Percentiles rank a stretch among this genome's conserved stretches.
Evolutionary conservation across 2,329 filamentous ascomycete genomes (phyloP).

Genomic region (Claviceps sp.): DNA sequence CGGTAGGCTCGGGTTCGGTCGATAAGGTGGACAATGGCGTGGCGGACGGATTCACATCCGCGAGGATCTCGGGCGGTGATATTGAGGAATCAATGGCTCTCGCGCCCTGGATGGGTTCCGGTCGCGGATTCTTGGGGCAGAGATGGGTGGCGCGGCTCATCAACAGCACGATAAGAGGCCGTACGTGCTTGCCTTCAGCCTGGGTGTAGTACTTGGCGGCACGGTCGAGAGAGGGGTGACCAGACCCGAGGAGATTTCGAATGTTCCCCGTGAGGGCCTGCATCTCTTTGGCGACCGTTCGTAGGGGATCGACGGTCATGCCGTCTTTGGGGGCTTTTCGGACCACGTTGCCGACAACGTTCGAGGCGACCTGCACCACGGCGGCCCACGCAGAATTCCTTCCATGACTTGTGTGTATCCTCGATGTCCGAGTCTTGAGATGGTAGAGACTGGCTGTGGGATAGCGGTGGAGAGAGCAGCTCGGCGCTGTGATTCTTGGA

Average conservation of each 20-base stretch:
- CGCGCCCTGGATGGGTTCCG: slow-evolving; percentile 26
- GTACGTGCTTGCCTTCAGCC: slow-evolving; percentile 90
- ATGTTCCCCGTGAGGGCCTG: slow-evolving; percentile 92
- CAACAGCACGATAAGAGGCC: slow-evolving; percentile 84
- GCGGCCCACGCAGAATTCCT: slow-evolving; percentile 59
- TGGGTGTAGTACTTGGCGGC: slow-evolving; percentile 98
- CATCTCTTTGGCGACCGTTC: slow-evolving; percentile 90
- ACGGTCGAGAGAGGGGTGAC: slow-evolving; percentile 85
- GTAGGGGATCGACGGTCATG: slow-evolving; percentile 74
- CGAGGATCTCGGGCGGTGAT: slow-evolving; percentile 46
- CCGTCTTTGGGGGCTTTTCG: slow-evolving; percentile 47
- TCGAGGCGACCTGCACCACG: slow-evolving; percentile 56
- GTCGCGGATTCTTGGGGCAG: slow-evolving; percentile 43
- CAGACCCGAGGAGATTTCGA: slow-evolving; percentile 79
- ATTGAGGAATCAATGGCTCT: slow-evolving; percentile 39
- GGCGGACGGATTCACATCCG: slow-evolving; percentile 67
- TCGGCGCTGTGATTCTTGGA: slow-evolving; percentile 15
- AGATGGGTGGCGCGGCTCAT: slow-evolving; percentile 92
- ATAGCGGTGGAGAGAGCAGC: slow-evolving; percentile 19
- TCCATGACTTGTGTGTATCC: slow-evolving; percentile 30
- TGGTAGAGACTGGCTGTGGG: slow-evolving; percentile 15
- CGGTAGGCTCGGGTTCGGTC: slow-evolving; percentile 22
- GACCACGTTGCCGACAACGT: slow-evolving; percentile 56
- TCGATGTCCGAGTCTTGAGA: slow-evolving; percentile 17
- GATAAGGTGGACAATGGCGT: slow-evolving; percentile 26